Percentiles rank a stretch among this genome's conserved stretches.
These are phyloP conservation scores for Dovyalis caffra DNA, from an alignment of 345 rosid species.

Conservation along the genomic window DNA sequence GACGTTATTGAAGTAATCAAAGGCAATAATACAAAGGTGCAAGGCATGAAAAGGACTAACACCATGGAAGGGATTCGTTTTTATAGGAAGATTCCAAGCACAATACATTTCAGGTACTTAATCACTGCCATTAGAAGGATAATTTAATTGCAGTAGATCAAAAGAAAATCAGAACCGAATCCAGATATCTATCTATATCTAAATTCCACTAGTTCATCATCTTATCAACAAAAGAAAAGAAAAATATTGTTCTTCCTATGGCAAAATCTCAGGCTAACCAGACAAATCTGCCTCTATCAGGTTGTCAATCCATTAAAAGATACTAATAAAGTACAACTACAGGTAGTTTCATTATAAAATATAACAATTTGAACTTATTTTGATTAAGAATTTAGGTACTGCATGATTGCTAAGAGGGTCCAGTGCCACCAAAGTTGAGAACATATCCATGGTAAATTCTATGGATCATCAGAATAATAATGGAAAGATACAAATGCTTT, in stretches of 20 bases:
- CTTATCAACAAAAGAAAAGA: not conserved
- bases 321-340: not conserved
- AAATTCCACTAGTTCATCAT: not conserved
- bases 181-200: constrained; percentile 11
- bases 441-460: not conserved
- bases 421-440: not conserved
- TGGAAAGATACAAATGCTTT: not conserved
- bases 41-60: not conserved
- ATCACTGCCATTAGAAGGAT: not conserved
- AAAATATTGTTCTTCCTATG: not conserved
- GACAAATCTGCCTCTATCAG: not conserved
- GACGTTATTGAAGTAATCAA: not conserved
- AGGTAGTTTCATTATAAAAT: not conserved
- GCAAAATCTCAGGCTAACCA: not conserved
- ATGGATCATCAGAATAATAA: not conserved
- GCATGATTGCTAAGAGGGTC: too few species aligned
- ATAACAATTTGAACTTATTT: too few species aligned
- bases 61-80: not conserved
- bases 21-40: not conserved
- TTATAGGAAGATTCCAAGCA: not conserved
- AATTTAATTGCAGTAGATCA: constrained; percentile 12
- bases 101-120: not conserved
- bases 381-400: too few species aligned
- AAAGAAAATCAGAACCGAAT: constrained; percentile 14
- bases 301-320: not conserved